Conservation (phyloP, 345 rosid genomes). For the Erucastrum elatum region DNA sequence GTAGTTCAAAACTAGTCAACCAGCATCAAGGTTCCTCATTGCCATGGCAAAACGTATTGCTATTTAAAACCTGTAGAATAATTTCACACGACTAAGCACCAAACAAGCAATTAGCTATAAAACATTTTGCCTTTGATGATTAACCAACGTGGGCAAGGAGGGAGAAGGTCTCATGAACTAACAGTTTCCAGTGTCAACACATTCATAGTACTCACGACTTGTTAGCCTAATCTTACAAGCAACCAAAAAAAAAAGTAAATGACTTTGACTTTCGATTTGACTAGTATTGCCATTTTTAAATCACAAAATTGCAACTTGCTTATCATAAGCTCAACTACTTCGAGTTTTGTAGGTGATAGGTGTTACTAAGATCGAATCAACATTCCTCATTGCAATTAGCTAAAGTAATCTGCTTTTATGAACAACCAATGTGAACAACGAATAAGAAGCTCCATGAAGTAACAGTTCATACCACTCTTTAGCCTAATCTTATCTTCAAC, state of each 20-base stretch:
- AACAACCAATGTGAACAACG: too few species aligned
- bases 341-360: too few species aligned
- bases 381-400: not conserved
- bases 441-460: too few species aligned
- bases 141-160: not conserved
- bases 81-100: slow-evolving; percentile 7
- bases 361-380: not conserved
- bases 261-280: not conserved
- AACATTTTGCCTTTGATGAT: not conserved
- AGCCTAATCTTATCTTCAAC: slow-evolving; percentile 8
- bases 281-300: not conserved
- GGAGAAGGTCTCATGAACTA: not conserved
- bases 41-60: not conserved
- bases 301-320: too few species aligned
- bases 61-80: not conserved
- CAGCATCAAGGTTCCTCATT: slow-evolving; percentile 1
- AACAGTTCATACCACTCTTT: not conserved
- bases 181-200: not conserved
- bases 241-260: not conserved
- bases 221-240: not conserved
- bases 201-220: not conserved
- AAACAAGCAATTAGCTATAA: not conserved
- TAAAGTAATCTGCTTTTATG: too few species aligned
- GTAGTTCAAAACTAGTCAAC: not conserved
- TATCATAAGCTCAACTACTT: too few species aligned